Conservation (phyloP, 176 grass and related monocot genomes). For the Cocos nucifera region DNA sequence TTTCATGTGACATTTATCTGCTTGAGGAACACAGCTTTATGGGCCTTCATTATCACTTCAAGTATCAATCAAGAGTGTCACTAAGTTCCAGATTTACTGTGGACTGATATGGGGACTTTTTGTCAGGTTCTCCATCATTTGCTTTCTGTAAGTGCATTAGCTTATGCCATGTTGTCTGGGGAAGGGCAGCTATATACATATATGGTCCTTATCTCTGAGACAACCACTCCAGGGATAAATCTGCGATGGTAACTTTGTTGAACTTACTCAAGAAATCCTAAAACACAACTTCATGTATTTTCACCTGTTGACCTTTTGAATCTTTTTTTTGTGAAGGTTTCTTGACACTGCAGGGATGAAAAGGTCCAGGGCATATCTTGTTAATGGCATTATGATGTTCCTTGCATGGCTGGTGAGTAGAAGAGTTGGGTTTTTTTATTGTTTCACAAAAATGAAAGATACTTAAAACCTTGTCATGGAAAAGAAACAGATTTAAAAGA, state of each 20-base stretch:
- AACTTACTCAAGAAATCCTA: slow-evolving; percentile 9
- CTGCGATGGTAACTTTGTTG: slow-evolving; percentile 74
- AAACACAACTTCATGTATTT: slow-evolving; percentile 17
- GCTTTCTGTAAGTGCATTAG: slow-evolving; percentile 66
- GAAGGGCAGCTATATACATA: slow-evolving; percentile 95
- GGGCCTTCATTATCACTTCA: no score
- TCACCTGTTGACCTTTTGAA: slow-evolving; percentile 14
- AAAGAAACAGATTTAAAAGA: no score
- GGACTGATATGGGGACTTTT: not conserved
- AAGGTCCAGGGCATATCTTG: slow-evolving; percentile 82
- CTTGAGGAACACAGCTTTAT: no score
- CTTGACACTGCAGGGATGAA: slow-evolving; percentile 93
- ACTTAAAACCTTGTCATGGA: not conserved
- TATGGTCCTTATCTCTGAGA: slow-evolving; percentile 97
- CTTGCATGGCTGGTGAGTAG: slow-evolving; percentile 80
- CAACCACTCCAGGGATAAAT: slow-evolving; percentile 94
- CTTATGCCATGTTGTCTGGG: slow-evolving; percentile 61
- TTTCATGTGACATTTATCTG: no score
- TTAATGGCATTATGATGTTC: slow-evolving; percentile 84
- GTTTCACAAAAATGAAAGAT: not conserved
- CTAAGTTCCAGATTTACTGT: no score
- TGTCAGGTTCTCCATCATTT: slow-evolving; percentile 89
- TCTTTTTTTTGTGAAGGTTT: slow-evolving; percentile 60
- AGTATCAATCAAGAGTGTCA: no score
- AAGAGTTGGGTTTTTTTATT: not conserved